These are phyloP conservation scores for Arthroderma sp. DNA, from an alignment of 2,329 filamentous ascomycete genomes.

Conservation along the genomic window DNA sequence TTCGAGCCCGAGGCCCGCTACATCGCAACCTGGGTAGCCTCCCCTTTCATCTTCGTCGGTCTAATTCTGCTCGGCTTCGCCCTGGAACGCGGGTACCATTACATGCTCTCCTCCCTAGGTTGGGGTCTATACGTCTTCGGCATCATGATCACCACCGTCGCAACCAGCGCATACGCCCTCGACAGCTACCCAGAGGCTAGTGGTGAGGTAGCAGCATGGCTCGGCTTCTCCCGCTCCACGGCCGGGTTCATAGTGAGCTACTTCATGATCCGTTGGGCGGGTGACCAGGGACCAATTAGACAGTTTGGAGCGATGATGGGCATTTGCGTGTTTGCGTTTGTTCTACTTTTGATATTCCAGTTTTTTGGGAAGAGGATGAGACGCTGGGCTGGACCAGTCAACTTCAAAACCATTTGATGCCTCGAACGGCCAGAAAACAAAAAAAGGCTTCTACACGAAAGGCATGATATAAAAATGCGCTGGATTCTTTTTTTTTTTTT, in stretches of 20 bases:
- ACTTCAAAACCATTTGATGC: constrained; percentile 22
- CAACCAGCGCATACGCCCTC: constrained; percentile 42
- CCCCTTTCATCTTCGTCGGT: constrained; percentile 40
- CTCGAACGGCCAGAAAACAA: too few relatives aligned
- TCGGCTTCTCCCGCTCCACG: constrained; percentile 40
- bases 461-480: too few relatives aligned
- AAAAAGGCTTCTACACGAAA: too few relatives aligned
- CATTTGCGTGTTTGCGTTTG: constrained; percentile 28
- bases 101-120: constrained; percentile 37
- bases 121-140: constrained; percentile 48
- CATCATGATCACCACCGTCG: constrained; percentile 44
- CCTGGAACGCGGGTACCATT: constrained; percentile 41
- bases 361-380: constrained; percentile 30
- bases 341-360: constrained; percentile 28
- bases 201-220: constrained; percentile 43
- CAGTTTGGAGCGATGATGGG: constrained; percentile 40
- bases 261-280: constrained; percentile 42
- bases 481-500: too few relatives aligned
- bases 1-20: constrained; percentile 49
- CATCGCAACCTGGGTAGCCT: constrained; percentile 36
- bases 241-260: constrained; percentile 44
- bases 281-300: constrained; percentile 32
- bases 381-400: constrained; percentile 25
- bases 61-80: constrained; percentile 43
- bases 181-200: constrained; percentile 45